Evolutionary conservation across 129 eudicot species (phyloP).

Genomic region (Escallonia herrerae): DNA sequence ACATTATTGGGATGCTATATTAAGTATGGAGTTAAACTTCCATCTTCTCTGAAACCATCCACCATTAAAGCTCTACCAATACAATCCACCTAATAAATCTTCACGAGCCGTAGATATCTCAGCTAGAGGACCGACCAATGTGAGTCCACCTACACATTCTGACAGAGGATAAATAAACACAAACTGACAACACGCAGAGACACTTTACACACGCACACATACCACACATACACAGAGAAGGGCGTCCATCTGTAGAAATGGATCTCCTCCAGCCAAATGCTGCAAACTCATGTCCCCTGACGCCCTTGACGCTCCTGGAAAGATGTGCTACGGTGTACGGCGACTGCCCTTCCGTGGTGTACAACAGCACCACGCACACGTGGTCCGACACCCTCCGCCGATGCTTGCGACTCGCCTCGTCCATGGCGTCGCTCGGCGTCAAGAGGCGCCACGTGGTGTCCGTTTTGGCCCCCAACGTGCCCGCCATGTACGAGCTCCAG

Average conservation of each 20-base stretch:
- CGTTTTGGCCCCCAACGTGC: constrained; percentile 54
- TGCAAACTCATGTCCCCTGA: constrained; percentile 32
- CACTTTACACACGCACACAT: too few species aligned
- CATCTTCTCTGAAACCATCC: too few species aligned
- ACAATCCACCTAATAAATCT: too few species aligned
- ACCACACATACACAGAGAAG: too few species aligned
- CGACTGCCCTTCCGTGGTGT: constrained; percentile 34
- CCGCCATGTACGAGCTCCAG: constrained; percentile 59
- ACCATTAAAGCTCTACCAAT: too few species aligned
- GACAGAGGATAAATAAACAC: too few species aligned
- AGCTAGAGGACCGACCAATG: too few species aligned
- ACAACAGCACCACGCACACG: constrained; percentile 22
- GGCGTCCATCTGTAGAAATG: constrained; percentile 8
- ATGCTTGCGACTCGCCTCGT: constrained; percentile 39
- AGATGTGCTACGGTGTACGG: constrained; percentile 48
- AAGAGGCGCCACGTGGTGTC: constrained; percentile 39
- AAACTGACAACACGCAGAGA: too few species aligned
- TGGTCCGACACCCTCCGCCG: constrained; percentile 45
- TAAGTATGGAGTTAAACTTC: too few species aligned
- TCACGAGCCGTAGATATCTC: too few species aligned
- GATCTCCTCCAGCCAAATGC: constrained; percentile 30
- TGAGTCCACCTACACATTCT: too few species aligned
- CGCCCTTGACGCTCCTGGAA: constrained; percentile 40
- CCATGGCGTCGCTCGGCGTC: constrained; percentile 33
- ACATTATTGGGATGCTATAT: too few species aligned